Evolutionary conservation across 768 basidiomycete genomes (phyloP).

Genomic region (Phlebiopsis flavidoalba): DNA sequence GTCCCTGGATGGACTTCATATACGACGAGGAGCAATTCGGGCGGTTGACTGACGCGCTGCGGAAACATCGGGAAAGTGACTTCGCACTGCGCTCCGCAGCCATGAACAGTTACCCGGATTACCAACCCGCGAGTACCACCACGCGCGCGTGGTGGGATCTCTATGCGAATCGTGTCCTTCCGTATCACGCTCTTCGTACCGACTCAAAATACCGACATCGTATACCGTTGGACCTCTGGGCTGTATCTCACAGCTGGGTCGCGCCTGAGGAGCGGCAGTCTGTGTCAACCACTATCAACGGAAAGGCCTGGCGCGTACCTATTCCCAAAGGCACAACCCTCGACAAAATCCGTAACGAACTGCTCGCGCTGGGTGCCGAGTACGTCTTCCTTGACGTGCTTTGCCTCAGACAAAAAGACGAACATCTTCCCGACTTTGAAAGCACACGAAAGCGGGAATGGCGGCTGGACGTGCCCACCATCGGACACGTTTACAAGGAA

Average conservation of each 20-base stretch:
- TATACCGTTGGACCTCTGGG: background rate
- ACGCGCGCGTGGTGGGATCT: background rate
- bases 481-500: constrained; percentile 1
- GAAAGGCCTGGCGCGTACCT: background rate
- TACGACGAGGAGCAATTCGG: background rate
- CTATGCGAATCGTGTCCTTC: background rate
- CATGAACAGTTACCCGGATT: background rate
- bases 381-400: constrained; percentile 1
- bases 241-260: constrained; percentile 4
- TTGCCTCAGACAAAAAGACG: background rate
- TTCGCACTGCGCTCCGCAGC: background rate
- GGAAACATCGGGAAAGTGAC: background rate
- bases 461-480: background rate
- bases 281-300: background rate
- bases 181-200: background rate
- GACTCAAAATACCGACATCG: background rate
- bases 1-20: background rate
- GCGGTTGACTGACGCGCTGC: background rate
- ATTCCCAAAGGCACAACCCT: constrained; percentile 1
- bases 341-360: background rate
- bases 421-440: background rate
- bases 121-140: background rate
- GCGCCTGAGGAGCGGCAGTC: background rate
- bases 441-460: background rate
- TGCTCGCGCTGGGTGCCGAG: background rate